These are phyloP conservation scores for Coniella lustricola DNA, from an alignment of 2,329 filamentous ascomycete genomes.

Conservation along the genomic window DNA sequence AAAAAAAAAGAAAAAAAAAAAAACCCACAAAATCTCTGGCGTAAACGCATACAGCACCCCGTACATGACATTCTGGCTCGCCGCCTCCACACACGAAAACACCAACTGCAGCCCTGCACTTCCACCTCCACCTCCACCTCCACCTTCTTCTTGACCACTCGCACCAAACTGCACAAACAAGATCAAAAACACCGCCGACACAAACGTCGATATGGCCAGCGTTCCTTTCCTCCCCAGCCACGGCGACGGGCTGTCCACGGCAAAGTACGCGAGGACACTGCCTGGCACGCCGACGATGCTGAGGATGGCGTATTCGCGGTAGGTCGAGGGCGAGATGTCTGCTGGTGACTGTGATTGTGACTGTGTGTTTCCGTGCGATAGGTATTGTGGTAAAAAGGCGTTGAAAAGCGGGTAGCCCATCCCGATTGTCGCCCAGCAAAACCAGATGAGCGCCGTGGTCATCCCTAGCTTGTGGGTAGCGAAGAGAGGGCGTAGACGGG, in stretches of 20 bases:
- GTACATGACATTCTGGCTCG: conserved; percentile 72
- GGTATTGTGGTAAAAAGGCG: conserved; percentile 81
- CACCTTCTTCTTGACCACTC: no score
- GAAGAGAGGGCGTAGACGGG: conserved; percentile 62
- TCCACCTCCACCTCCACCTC: conserved; percentile 50
- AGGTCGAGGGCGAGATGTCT: conserved; percentile 44
- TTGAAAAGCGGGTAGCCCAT: conserved; percentile 88
- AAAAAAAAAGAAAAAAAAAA: not conserved
- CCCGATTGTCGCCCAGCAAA: conserved; percentile 75
- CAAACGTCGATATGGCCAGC: conserved; percentile 58
- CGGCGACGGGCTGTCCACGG: conserved; percentile 58
- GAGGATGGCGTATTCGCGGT: conserved; percentile 78
- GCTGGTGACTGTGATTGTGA: not conserved
- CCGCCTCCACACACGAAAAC: conserved; percentile 62
- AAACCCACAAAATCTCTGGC: conserved; percentile 56
- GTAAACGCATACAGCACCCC: conserved; percentile 72
- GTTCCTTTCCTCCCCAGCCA: conserved; percentile 64
- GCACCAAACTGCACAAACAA: conserved; percentile 55
- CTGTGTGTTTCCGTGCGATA: conserved; percentile 45
- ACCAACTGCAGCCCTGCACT: conserved; percentile 45
- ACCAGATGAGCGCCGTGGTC: conserved; percentile 58
- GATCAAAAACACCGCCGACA: conserved; percentile 64
- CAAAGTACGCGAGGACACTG: conserved; percentile 64
- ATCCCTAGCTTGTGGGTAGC: conserved; percentile 42
- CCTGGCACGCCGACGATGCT: conserved; percentile 71